These are phyloP conservation scores for Hepatocystis sp. DNA, from an alignment of 169 alveolate genomes.

Conservation along the genomic window DNA sequence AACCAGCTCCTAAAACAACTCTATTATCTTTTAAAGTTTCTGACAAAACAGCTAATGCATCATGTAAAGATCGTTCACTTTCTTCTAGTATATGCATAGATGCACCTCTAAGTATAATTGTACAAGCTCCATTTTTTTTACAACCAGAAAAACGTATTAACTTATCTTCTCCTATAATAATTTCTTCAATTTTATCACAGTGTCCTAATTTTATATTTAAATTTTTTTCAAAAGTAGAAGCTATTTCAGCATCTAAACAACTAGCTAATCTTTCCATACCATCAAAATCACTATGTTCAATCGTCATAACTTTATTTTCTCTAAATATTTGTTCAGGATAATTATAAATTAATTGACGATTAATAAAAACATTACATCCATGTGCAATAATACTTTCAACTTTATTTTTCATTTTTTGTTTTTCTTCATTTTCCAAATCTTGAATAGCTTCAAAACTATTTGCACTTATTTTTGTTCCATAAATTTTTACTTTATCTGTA, in stretches of 20 bases:
- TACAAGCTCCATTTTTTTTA: conserved; percentile 95
- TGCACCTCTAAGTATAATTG: conserved; percentile 99
- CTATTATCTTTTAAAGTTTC: conserved; percentile 94
- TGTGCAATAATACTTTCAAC: conserved; percentile 96
- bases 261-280: conserved; percentile 99
- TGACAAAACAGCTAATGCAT: conserved; percentile 98
- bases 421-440: conserved; percentile 98
- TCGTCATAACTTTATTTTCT: conserved; percentile 97
- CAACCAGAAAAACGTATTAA: conserved; percentile 98
- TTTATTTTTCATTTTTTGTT: conserved; percentile 97
- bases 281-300: conserved; percentile 99
- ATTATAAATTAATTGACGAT: conserved; percentile 99
- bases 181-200: conserved; percentile 97
- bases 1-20: conserved; percentile 99
- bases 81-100: conserved; percentile 99
- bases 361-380: conserved; percentile 99
- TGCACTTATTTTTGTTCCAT: conserved; percentile 98
- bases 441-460: conserved; percentile 98
- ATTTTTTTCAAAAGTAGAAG: conserved; percentile 98
- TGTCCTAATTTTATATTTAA: conserved; percentile 94
- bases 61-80: conserved; percentile 99
- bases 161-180: conserved; percentile 99
- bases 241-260: conserved; percentile 98
- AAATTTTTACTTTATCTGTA: conserved; percentile 99
- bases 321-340: conserved; percentile 98